Base-by-base conservation (phyloP, 306 rosid genomes). In the Ormosia semicastrata region DNA sequence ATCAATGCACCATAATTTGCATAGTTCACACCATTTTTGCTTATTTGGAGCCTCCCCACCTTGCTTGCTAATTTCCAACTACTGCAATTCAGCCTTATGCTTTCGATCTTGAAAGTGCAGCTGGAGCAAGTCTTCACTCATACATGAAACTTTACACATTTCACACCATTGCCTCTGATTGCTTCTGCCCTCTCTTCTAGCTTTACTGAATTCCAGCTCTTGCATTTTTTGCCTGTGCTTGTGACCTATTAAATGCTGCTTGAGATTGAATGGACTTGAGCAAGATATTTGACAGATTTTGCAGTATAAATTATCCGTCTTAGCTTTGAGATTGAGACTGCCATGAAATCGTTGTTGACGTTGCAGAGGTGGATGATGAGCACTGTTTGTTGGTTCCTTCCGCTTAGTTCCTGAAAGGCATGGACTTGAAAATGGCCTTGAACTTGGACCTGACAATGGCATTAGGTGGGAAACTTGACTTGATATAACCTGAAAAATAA, bases 1-100 rank as follows among this genome's bases (percentile, higher is more conserved):
- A 52, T 79, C 60, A 44, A 41, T 24, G 65, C 89, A 82, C 89
- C 81, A 78, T 66, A 82, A 24, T 17, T 78, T 78, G 62, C 86
- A 78, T 6, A 78, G 3, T 29, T 53, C 73, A 73, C 89, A 82
- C 84, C 81, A 82, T 64, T 67, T 78, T n/a, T 34, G 11, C 17
- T 66, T 78, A 36, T 50, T 73, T 12, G 47, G 18, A 34, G 7
- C 12, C 62, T 39, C 58, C 53, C 46, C 86, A 40, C 77, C 73
- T 46, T 57, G 5, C 49, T 73, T 49, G 8, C 4, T 24, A 3
- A 15, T 62, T 52, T 78, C 43, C 71, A 78, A 34, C 49, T 33
- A 17, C 7, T 59, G 32, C 10, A 71, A 7, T 73, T 77, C 60
- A 24, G 58, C 40, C 66, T 62, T 73, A 7, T 64, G 88, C 77